Evolutionary conservation across 768 basidiomycete species (phyloP), one percentile per base, ranked within the genome.

Genomic region (Mycena olivaceomarginata): DNA sequence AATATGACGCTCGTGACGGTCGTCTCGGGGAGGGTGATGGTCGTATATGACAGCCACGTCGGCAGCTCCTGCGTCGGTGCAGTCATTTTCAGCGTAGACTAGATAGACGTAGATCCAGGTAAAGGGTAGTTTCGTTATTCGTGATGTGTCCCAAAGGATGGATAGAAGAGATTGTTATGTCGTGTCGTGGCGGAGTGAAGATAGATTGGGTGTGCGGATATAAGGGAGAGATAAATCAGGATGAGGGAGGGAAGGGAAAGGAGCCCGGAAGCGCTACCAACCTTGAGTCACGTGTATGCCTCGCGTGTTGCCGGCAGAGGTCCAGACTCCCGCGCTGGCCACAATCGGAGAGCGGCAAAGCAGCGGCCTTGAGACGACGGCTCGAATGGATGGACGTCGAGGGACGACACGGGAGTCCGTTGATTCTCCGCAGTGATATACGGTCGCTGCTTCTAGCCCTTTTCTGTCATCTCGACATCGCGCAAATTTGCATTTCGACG

Each of bases 21-120:
- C 63, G 91, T 87, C 70, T 92, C 80, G 45, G 90, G 89, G 25
- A 85, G 84, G 9, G 91, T 92, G 63, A 92, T 82, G 41, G 91
- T 85, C 20, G 91, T 87, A 41, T 90, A 87, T 2, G 94, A 91
- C 77, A 96, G 86, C 95, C 95, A 96, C 43, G 95, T 87, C 60
- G 95, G 95, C 67, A 92, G 89, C 75, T 88, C 85, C 83, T 96
- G 95, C 4, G 93, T 91, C 37, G 91, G 92, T 80, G 88, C 88
- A 73, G 91, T 83, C 93, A 94, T 94, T 7, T 5, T 46, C 12
- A 16, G 13, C 18, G 48, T 48, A 31, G 31, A 31, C 31, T 31
- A 31, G 25, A 25, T 4, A 31, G 31, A 31, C 37, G n/a, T 16
- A 64, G 22, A 20, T 2, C 18, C 8, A 59, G 22, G 2, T 13